Percentiles rank a stretch among this genome's conserved stretches.
phyloP scores from a whole-genome alignment of 2,329 filamentous ascomycete genomes.

The Stachybotrys elegans region DNA sequence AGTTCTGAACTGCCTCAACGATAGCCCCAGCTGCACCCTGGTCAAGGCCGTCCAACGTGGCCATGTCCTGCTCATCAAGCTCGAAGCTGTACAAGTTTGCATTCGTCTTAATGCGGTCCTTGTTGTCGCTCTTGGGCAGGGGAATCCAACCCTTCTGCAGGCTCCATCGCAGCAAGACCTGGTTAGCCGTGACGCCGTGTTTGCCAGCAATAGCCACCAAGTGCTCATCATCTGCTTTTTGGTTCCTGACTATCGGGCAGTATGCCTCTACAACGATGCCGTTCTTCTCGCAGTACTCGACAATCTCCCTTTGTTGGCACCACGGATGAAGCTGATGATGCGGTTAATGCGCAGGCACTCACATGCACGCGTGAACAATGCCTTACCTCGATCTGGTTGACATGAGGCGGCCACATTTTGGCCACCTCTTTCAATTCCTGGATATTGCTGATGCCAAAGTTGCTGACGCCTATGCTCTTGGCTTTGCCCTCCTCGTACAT shows the following conservation, averaged over 20 bases:
- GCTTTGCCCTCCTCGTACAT: slow-evolving; percentile 54
- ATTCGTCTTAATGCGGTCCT: slow-evolving; percentile 54
- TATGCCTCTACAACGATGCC: slow-evolving; percentile 51
- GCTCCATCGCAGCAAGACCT: slow-evolving; percentile 63
- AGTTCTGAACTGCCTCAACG: slow-evolving; percentile 14
- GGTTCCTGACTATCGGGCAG: slow-evolving; percentile 25
- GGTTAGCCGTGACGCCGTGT: slow-evolving; percentile 52
- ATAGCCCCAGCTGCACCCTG: slow-evolving; percentile 16
- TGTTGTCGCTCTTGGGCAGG: slow-evolving; percentile 59
- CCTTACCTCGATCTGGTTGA: slow-evolving; percentile 65
- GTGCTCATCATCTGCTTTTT: slow-evolving; percentile 44
- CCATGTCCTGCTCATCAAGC: slow-evolving; percentile 52
- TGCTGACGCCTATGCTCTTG: slow-evolving; percentile 65
- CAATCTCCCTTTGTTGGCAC: slow-evolving; percentile 43
- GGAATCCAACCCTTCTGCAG: slow-evolving; percentile 65
- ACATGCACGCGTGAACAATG: too few relatives aligned
- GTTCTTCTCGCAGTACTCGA: slow-evolving; percentile 63
- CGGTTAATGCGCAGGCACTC: too few relatives aligned
- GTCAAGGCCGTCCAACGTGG: slow-evolving; percentile 16
- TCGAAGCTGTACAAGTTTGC: slow-evolving; percentile 56
- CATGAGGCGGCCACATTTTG: slow-evolving; percentile 59
- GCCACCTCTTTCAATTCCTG: slow-evolving; percentile 61
- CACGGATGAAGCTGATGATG: slow-evolving; percentile 62
- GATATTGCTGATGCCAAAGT: slow-evolving; percentile 63
- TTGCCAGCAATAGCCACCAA: slow-evolving; percentile 52